These are phyloP conservation scores for Syzygium aromaticum DNA, from an alignment of 345 rosid genomes.

Conservation along the genomic window DNA sequence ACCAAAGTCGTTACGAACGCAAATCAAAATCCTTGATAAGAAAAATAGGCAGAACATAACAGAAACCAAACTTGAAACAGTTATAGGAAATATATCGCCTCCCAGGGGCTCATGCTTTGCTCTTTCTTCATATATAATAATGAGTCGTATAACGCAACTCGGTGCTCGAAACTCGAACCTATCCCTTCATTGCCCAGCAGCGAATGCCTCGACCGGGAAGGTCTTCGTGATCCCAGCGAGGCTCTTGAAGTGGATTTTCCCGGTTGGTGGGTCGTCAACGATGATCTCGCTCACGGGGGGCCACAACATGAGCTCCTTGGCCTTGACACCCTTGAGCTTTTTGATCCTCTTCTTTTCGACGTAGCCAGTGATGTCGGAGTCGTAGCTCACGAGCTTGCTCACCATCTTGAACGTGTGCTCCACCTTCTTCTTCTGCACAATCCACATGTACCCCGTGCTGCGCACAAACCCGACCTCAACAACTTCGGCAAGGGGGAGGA, in stretches of 20 bases:
- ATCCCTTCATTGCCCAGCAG: constrained; percentile 25
- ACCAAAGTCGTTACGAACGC: background rate
- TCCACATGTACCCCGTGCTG: constrained; percentile 49
- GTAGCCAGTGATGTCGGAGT: constrained; percentile 25
- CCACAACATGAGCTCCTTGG: constrained; percentile 51
- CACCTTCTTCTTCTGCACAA: constrained; percentile 39
- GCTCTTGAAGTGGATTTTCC: constrained; percentile 50
- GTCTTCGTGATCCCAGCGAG: constrained; percentile 46
- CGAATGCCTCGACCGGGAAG: constrained; percentile 49
- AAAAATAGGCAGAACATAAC: background rate
- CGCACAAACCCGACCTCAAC: constrained; percentile 46
- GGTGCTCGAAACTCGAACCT: background rate
- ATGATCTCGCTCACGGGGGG: constrained; percentile 30
- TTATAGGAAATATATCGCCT: background rate
- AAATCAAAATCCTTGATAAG: background rate
- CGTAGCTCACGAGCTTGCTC: constrained; percentile 42
- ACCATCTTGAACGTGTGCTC: constrained; percentile 40
- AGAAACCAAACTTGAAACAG: background rate
- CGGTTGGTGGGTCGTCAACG: constrained; percentile 32
- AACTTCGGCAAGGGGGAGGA: constrained; percentile 43
- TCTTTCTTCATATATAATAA: background rate
- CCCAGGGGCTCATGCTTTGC: background rate
- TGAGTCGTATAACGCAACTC: background rate
- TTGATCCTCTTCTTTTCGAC: constrained; percentile 28
- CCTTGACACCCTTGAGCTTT: constrained; percentile 55